Evolutionary conservation across 331 rosid species (phyloP).

Genomic region (Quercus lobata): DNA sequence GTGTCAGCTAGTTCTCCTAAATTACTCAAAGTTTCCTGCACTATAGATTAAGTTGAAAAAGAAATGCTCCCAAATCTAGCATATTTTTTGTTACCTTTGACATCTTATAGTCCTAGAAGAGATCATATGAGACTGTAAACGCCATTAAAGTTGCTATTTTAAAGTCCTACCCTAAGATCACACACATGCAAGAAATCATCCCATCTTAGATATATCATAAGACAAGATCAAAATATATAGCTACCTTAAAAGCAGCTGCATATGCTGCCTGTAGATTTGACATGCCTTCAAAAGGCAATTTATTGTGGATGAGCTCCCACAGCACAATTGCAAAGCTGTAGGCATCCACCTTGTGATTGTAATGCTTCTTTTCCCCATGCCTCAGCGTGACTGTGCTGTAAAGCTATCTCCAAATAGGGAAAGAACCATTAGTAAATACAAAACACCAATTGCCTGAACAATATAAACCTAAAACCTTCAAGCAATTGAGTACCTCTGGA

Average conservation of each 20-base stretch:
- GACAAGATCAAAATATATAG: neutral
- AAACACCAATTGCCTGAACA: neutral
- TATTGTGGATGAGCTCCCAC: constrained; percentile 95
- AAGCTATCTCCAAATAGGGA: constrained; percentile 54
- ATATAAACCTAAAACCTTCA: constrained; percentile 5
- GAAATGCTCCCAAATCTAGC: neutral
- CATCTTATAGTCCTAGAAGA: neutral
- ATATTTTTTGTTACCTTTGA: neutral
- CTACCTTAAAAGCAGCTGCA: constrained; percentile 96
- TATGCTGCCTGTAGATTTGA: constrained; percentile 93
- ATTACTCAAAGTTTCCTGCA: neutral
- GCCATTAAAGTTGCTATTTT: neutral
- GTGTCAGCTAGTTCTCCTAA: neutral
- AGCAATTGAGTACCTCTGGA: constrained; percentile 59
- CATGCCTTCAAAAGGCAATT: constrained; percentile 98
- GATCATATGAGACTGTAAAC: neutral
- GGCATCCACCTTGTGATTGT: constrained; percentile 92
- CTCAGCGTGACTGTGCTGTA: constrained; percentile 94
- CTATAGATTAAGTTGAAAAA: neutral
- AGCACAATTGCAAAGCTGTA: constrained; percentile 94
- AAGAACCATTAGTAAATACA: constrained; percentile 13
- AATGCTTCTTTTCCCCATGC: constrained; percentile 97
- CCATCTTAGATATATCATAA: neutral
- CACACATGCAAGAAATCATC: neutral
- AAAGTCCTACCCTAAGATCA: neutral